phyloP scores from a whole-genome alignment of 2,329 filamentous ascomycete species.

The Myriangium duriaei region DNA sequence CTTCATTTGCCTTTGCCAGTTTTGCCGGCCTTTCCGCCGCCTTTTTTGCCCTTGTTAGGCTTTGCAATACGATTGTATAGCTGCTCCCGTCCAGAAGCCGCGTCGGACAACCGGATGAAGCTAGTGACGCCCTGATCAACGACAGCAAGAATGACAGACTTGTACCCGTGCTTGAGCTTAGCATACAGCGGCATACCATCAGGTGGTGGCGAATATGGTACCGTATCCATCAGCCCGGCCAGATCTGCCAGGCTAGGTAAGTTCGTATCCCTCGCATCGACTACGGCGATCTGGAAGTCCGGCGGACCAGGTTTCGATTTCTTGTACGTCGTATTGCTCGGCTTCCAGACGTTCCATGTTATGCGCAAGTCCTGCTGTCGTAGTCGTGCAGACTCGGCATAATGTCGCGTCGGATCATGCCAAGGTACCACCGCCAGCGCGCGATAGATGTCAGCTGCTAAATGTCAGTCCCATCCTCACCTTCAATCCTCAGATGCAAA shows the following conservation, averaged over 20 bases:
- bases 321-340: slow-evolving; percentile 50
- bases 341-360: slow-evolving; percentile 74
- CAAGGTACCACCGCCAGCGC: slow-evolving; percentile 62
- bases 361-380: slow-evolving; percentile 51
- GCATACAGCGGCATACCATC: slow-evolving; percentile 49
- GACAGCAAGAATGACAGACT: slow-evolving; percentile 74
- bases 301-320: slow-evolving; percentile 68
- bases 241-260: slow-evolving; percentile 66
- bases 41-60: slow-evolving; percentile 26
- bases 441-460: slow-evolving; percentile 54
- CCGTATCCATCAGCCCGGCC: slow-evolving; percentile 55
- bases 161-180: slow-evolving; percentile 69
- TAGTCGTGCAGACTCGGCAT: slow-evolving; percentile 13
- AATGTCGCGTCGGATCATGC: slow-evolving; percentile 44
- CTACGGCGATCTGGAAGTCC: slow-evolving; percentile 74
- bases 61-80: slow-evolving; percentile 49
- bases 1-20: too few species aligned
- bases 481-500: too few species aligned
- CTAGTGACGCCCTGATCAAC: slow-evolving; percentile 86
- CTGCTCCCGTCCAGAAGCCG: slow-evolving; percentile 59
- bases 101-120: slow-evolving; percentile 70
- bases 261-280: slow-evolving; percentile 58
- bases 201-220: slow-evolving; percentile 55
- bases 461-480: too few species aligned
- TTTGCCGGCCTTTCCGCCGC: slow-evolving; percentile 24